Evolutionary conservation across 2,329 filamentous ascomycete genomes (phyloP).

Genomic region (Fusarium praegraminearum): DNA sequence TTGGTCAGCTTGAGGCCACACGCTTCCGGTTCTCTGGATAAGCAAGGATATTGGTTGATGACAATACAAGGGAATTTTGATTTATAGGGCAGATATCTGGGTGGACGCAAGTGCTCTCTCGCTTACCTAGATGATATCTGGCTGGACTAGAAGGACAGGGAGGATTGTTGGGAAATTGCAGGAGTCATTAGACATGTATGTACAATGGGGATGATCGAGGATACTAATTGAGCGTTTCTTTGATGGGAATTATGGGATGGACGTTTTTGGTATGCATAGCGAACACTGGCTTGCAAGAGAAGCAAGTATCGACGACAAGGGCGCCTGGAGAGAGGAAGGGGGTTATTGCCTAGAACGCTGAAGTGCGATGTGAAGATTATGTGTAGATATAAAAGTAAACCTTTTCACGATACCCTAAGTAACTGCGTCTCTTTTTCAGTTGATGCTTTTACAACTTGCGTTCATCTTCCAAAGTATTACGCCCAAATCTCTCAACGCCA

Average conservation of each 20-base stretch:
- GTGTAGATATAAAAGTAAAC: conserved; percentile 38
- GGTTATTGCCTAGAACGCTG: conserved; percentile 6
- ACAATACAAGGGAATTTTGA: not conserved
- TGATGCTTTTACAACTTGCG: not conserved
- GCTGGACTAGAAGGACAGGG: conserved; percentile 13
- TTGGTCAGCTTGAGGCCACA: conserved; percentile 87
- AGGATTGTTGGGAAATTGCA: conserved; percentile 27
- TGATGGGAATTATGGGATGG: conserved; percentile 29
- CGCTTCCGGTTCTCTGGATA: conserved; percentile 81
- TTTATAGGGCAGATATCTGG: not conserved
- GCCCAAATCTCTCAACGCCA: not conserved
- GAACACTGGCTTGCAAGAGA: conserved; percentile 23
- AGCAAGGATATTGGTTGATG: conserved; percentile 13
- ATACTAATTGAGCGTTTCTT: conserved; percentile 42
- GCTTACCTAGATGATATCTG: conserved; percentile 16
- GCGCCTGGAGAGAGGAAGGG: conserved; percentile 4
- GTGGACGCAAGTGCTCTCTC: conserved; percentile 1
- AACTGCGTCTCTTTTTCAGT: not conserved
- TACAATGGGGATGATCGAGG: conserved; percentile 41
- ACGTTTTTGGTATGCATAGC: conserved; percentile 28
- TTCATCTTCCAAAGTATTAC: not conserved
- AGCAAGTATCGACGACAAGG: conserved; percentile 23
- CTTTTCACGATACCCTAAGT: not conserved
- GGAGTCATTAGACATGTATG: conserved; percentile 27
- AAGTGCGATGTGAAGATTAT: conserved; percentile 25